These are phyloP conservation scores for Castanea sativa DNA, from an alignment of 306 rosid genomes.

Conservation along the genomic window DNA sequence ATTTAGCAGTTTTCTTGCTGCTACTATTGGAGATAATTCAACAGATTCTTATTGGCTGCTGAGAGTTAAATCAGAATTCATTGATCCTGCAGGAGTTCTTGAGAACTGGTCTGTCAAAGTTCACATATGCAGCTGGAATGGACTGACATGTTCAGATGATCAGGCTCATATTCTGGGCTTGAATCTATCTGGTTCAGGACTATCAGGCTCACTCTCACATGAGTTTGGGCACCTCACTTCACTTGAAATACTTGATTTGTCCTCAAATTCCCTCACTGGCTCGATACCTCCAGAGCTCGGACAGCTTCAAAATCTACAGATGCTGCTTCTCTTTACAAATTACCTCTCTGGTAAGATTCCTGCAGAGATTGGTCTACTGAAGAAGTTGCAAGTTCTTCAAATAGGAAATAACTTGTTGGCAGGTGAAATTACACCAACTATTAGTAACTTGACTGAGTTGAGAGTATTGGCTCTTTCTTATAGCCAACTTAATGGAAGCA, in stretches of 20 bases:
- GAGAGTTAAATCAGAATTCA: slow-evolving; percentile 62
- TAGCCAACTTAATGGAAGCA: slow-evolving; percentile 78
- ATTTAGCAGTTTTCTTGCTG: slow-evolving; percentile 32
- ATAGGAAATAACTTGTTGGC: slow-evolving; percentile 73
- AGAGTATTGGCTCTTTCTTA: slow-evolving; percentile 60
- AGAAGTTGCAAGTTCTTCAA: slow-evolving; percentile 73
- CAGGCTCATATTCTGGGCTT: slow-evolving; percentile 46
- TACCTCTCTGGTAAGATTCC: slow-evolving; percentile 78
- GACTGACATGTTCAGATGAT: slow-evolving; percentile 62
- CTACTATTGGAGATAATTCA: slow-evolving; percentile 38
- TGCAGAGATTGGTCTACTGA: slow-evolving; percentile 69
- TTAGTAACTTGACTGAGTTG: slow-evolving; percentile 66
- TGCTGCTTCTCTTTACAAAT: slow-evolving; percentile 62
- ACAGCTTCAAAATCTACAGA: slow-evolving; percentile 55
- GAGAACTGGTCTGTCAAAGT: slow-evolving; percentile 65
- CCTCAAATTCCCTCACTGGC: slow-evolving; percentile 69
- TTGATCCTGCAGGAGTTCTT: slow-evolving; percentile 58
- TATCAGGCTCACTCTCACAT: slow-evolving; percentile 64
- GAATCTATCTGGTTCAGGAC: slow-evolving; percentile 67
- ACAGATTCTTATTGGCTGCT: slow-evolving; percentile 63
- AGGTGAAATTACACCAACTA: slow-evolving; percentile 63
- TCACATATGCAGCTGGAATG: slow-evolving; percentile 68
- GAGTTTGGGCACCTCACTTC: slow-evolving; percentile 50
- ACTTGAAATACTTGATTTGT: slow-evolving; percentile 78
- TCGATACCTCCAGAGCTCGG: slow-evolving; percentile 67